Base-by-base conservation (phyloP, 1,139 yeast species). In the Zygosaccharomyces pseudobailii region DNA sequence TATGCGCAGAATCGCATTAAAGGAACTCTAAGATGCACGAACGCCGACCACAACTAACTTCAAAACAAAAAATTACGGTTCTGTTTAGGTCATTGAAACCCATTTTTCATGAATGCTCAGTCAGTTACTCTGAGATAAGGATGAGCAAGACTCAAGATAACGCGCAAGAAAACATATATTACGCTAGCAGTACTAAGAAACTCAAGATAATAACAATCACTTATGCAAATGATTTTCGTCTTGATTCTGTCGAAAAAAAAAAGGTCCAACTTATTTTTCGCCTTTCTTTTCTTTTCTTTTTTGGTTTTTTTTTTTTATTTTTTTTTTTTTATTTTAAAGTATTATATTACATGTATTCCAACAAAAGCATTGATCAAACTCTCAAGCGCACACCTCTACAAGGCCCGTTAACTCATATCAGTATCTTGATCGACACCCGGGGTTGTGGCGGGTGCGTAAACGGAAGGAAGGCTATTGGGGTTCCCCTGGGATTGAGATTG, bases 401-500 rank as follows among this genome's bases (percentile, higher is more conserved):
- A 30, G 6, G 8, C 19, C 22, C 7, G 19, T 52, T 45, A 57
- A 30, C 45, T 55, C 65, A 61, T 61, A 30, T 59, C 62, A 24
- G 63, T 57, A 34, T 63, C 67, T 33, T 57, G 56, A 35, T 61
- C 65, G 21, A 36, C 43, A 19, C 35, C 42, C 36, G 51, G 55
- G 20, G 56, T 40, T 20, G 45, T 50, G 40, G 56, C 53, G 10
- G 57, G 49, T 3, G 51, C 50, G 30, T 46, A 45, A n/a, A 44
- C 40, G n/a, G 48, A 47, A 13, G 48, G 43, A 17, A 51, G 50
- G 21, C 41, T n/a, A 10, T 2, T 24, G 28, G 9, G 9, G 28
- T 6, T 33, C 10, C 22, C 41, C 56, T 76, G 80, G 17, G 67
- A 55, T 47, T 79, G 78, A n/a, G 85, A 87, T 50, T 78, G 83